Evolutionary conservation across 768 basidiomycete genomes (phyloP).

Genomic region (Neoboletus brunneissimus): DNA sequence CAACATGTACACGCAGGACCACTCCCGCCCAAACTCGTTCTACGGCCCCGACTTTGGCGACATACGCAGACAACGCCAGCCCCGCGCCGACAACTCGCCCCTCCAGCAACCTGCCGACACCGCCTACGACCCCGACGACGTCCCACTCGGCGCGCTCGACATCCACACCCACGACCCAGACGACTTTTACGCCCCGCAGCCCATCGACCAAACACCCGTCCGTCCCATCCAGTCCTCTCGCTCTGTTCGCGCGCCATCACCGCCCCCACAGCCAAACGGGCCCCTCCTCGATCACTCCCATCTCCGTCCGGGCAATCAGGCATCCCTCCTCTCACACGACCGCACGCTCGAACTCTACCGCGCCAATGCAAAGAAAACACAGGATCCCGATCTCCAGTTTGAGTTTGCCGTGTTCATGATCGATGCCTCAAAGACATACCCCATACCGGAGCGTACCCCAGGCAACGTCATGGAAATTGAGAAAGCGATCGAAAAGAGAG

Average conservation of each 20-base stretch:
- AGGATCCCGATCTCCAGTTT: slow-evolving; percentile 96
- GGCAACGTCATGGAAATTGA: slow-evolving; percentile 81
- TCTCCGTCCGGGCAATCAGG: slow-evolving; percentile 88
- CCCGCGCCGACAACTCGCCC: slow-evolving; percentile 22
- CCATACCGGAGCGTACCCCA: slow-evolving; percentile 65
- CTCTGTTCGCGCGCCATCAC: slow-evolving; percentile 65
- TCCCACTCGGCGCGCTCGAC: slow-evolving; percentile 31
- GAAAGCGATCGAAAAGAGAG: slow-evolving; percentile 75
- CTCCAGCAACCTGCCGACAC: slow-evolving; percentile 31
- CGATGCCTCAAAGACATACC: slow-evolving; percentile 90
- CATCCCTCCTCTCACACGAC: slow-evolving; percentile 90
- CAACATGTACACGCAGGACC: slow-evolving; percentile 33
- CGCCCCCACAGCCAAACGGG: slow-evolving; percentile 46
- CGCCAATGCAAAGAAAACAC: slow-evolving; percentile 96
- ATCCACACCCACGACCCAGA: slow-evolving; percentile 38
- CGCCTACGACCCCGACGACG: slow-evolving; percentile 40
- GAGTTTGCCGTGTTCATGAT: slow-evolving; percentile 99
- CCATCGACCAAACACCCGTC: slow-evolving; percentile 26
- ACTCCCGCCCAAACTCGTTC: slow-evolving; percentile 37
- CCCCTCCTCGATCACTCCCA: slow-evolving; percentile 89
- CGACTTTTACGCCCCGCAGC: slow-evolving; percentile 36
- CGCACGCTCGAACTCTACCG: slow-evolving; percentile 97
- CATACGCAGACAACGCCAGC: slow-evolving; percentile 3
- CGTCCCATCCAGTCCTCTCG: slow-evolving; percentile 44
- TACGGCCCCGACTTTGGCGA: slow-evolving; percentile 27